These are phyloP conservation scores for Fagopyrum homotropicum DNA, from an alignment of 148 eudicot genomes.

Conservation along the genomic window DNA sequence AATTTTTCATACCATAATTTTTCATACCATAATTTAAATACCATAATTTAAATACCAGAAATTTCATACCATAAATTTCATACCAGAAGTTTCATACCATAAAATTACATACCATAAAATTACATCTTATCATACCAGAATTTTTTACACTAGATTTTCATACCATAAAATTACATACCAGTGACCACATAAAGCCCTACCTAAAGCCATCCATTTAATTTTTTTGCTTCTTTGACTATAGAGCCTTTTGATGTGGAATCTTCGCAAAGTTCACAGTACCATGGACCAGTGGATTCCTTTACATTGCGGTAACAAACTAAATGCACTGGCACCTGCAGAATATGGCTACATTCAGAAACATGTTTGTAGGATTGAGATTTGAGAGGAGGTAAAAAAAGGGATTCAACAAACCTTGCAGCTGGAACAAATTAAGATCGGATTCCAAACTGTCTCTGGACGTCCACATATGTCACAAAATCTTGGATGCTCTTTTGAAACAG, in stretches of 20 bases:
- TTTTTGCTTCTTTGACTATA: slow-evolving; percentile 27
- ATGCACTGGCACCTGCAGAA: slow-evolving; percentile 80
- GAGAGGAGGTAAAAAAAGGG: background rate
- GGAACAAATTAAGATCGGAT: slow-evolving; percentile 70
- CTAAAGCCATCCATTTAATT: too few relatives aligned
- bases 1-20: too few relatives aligned
- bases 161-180: too few relatives aligned
- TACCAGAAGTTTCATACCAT: too few relatives aligned
- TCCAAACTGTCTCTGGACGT: slow-evolving; percentile 72
- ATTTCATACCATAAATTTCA: too few relatives aligned
- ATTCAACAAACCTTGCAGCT: slow-evolving; percentile 68
- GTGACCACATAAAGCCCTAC: too few relatives aligned
- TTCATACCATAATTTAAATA: too few relatives aligned
- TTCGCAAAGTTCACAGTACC: slow-evolving; percentile 94
- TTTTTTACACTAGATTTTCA: too few relatives aligned
- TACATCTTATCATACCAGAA: too few relatives aligned
- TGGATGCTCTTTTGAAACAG: slow-evolving; percentile 41
- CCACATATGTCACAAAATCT: slow-evolving; percentile 77
- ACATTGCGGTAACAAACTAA: slow-evolving; percentile 80
- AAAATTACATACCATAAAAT: too few relatives aligned
- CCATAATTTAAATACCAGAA: too few relatives aligned
- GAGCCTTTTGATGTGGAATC: slow-evolving; percentile 46
- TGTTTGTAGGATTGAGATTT: background rate
- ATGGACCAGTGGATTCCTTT: slow-evolving; percentile 76
- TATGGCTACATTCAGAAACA: slow-evolving; percentile 5